phyloP scores from a whole-genome alignment of 192 early-diverging fungal species.

The Helicostylum pulchrum region DNA sequence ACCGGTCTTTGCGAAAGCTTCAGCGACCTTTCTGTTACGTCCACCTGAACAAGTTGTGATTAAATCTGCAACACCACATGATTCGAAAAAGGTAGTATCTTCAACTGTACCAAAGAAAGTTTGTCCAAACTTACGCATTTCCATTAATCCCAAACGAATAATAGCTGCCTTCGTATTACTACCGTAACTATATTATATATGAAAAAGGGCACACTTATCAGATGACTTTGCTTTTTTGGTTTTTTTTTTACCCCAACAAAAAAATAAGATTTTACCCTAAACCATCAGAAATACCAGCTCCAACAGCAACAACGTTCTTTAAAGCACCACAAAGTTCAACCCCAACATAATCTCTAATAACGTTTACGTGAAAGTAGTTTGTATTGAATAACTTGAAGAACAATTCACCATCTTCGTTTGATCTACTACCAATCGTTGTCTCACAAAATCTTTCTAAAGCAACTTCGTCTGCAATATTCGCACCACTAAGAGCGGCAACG shows the following conservation, averaged over 20 bases:
- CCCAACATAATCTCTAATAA: slow-evolving; percentile 82
- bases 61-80: slow-evolving; percentile 93
- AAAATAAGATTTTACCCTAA: slow-evolving; percentile 54
- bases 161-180: slow-evolving; percentile 97
- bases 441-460: slow-evolving; percentile 92
- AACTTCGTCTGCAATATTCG: slow-evolving; percentile 96
- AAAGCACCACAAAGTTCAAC: slow-evolving; percentile 96
- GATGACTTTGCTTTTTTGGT: too few relatives aligned
- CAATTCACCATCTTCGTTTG: slow-evolving; percentile 65
- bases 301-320: slow-evolving; percentile 95
- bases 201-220: too few relatives aligned
- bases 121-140: slow-evolving; percentile 91
- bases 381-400: slow-evolving; percentile 86
- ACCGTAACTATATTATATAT: slow-evolving; percentile 57
- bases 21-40: slow-evolving; percentile 86
- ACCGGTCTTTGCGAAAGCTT: slow-evolving; percentile 83
- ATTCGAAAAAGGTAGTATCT: slow-evolving; percentile 93
- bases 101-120: slow-evolving; percentile 74
- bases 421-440: slow-evolving; percentile 82
- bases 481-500: slow-evolving; percentile 85
- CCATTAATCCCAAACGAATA: slow-evolving; percentile 89
- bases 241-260: neutral
- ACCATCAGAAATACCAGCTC: slow-evolving; percentile 90
- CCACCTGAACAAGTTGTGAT: slow-evolving; percentile 96
- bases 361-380: slow-evolving; percentile 80